Evolutionary conservation across 306 rosid genomes (phyloP), one percentile per base, ranked within the genome.

Genomic region (Cercis canadensis): DNA sequence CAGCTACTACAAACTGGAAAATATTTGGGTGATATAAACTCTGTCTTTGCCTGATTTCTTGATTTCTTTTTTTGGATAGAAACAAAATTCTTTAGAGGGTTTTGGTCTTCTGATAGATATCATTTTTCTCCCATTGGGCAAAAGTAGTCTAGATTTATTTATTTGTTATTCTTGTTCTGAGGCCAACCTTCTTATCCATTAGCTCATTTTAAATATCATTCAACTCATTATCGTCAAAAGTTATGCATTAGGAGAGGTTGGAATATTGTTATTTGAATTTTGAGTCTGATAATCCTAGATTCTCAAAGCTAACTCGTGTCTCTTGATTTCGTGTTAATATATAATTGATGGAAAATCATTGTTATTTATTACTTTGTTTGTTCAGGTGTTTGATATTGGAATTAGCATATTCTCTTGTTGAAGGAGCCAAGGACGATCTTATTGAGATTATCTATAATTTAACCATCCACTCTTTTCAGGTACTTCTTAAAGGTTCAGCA

Each of bases 351-450:
- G 44, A 47, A 59, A 14, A 37, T 62, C 54, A 41, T 13, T 6
- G 69, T 65, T 72, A n/a, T 24, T 24, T 24, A 15, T 33, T 39
- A 53, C 54, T 39, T 65, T 68, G 45, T 80, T 73, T 77, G 2
- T 70, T 53, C 85, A 93, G 98, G 85, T 72, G 82, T 29, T 45
- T 85, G 67, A 63, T 84, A 52, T 67, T 90, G 94, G 91, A 90
- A 78, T 81, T 90, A 59, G 90, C 91, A 54, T 86, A 90, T 12
- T 83, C 90, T 84, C 80, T 90, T 73, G 83, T 88, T 63, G 86
- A 75, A 61, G 96, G 97, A 62, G 98, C 94, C 57, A 69, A 82
- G 39, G 88, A 83, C 67, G 84, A 87, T 83, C 82, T 94, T 71
- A 59, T 89, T 81, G 88, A 87, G 82, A 75, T 80, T 17, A 85